Evolutionary conservation across 208 protist genomes (phyloP).

Genomic region (Trichomonas vaginalis): DNA sequence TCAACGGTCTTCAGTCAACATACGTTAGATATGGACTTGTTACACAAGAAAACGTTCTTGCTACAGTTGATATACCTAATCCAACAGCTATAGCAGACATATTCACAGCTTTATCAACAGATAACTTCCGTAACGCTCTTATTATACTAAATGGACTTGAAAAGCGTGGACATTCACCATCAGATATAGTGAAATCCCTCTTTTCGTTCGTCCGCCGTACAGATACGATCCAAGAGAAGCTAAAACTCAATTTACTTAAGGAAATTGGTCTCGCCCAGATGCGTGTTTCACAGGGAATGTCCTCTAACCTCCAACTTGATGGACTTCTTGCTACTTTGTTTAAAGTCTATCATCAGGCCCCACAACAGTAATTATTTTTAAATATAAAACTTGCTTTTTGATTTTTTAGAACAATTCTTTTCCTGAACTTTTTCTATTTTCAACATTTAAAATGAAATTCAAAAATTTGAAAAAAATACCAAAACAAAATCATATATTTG

Average conservation of each 20-base stretch:
- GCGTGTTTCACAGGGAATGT: not conserved
- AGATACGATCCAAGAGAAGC: not conserved
- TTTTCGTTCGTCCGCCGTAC: not conserved
- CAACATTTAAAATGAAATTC: too few species aligned
- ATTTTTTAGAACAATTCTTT: too few species aligned
- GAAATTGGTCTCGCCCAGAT: conserved; percentile 12
- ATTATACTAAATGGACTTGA: not conserved
- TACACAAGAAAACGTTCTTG: conserved; percentile 89
- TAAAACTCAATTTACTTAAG: not conserved
- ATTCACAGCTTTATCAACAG: not conserved
- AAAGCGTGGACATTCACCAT: not conserved
- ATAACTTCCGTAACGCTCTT: not conserved
- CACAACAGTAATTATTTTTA: too few species aligned
- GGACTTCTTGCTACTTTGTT: not conserved
- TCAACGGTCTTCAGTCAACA: conserved; percentile 93
- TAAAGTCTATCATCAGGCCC: not conserved
- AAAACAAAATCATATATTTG: too few species aligned
- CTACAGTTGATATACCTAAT: conserved; percentile 49
- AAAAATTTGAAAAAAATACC: too few species aligned
- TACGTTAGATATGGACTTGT: conserved; percentile 73
- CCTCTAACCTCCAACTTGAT: not conserved
- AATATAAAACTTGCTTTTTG: too few species aligned
- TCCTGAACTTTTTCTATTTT: too few species aligned
- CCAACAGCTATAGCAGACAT: not conserved
- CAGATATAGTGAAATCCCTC: not conserved